These are phyloP conservation scores for Suillus occidentalis DNA, from an alignment of 768 basidiomycete species.

Conservation along the genomic window DNA sequence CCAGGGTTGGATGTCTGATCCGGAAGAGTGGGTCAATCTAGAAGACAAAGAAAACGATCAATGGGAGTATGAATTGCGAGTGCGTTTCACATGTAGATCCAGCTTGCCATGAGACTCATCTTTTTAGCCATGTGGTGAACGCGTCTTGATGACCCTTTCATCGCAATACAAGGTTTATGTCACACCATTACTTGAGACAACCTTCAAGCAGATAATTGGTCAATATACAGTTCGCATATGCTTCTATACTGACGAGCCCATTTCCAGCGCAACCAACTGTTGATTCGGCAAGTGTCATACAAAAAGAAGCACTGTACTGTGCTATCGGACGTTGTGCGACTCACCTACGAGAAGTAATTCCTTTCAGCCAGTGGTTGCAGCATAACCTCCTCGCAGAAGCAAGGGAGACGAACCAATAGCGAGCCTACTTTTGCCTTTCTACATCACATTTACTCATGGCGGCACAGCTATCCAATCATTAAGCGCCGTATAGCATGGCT, in stretches of 20 bases:
- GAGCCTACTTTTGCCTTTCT: slow-evolving; percentile 16
- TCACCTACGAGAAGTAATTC: slow-evolving; percentile 59
- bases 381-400: slow-evolving; percentile 61
- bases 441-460: slow-evolving; percentile 8
- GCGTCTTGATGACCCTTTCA: slow-evolving; percentile 82
- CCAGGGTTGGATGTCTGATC: slow-evolving; percentile 81
- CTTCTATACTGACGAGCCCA: background rate
- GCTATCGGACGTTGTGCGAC: slow-evolving; percentile 81
- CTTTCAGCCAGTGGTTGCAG: slow-evolving; percentile 71
- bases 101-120: slow-evolving; percentile 1
- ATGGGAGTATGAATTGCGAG: slow-evolving; percentile 92
- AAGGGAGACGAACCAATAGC: slow-evolving; percentile 60
- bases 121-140: slow-evolving; percentile 83
- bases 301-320: slow-evolving; percentile 87
- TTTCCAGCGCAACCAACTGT: slow-evolving; percentile 43
- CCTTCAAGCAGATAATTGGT: slow-evolving; percentile 66
- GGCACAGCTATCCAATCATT: slow-evolving; percentile 77
- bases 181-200: slow-evolving; percentile 58
- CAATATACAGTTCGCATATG: slow-evolving; percentile 19
- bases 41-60: slow-evolving; percentile 90
- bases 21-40: slow-evolving; percentile 91
- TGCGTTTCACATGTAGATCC: slow-evolving; percentile 37
- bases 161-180: slow-evolving; percentile 70
- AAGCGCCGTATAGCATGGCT: slow-evolving; percentile 97
- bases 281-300: slow-evolving; percentile 60